Conservation (phyloP, 768 basidiomycete species). For the Suillus discolor region DNA sequence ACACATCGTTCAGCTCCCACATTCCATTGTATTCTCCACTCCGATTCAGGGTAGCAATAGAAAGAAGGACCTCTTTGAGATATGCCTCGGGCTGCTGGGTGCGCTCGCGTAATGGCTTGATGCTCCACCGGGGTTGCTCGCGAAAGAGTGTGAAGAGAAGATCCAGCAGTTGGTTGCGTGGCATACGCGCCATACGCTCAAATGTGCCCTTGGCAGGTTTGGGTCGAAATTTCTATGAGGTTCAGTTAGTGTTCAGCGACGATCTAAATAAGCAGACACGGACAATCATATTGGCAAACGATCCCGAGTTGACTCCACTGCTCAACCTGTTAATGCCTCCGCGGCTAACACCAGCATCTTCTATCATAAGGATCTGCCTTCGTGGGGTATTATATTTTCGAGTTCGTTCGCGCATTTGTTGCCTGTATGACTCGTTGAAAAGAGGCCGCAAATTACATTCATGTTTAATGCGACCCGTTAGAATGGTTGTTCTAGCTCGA, state of each 20-base stretch:
- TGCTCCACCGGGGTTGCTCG: slow-evolving; percentile 79
- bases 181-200: slow-evolving; percentile 92
- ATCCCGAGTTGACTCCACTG: slow-evolving; percentile 64
- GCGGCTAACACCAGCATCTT: slow-evolving; percentile 65
- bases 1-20: slow-evolving; percentile 80
- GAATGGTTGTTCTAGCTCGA: slow-evolving; percentile 73
- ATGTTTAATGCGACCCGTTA: slow-evolving; percentile 81
- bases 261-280: slow-evolving; percentile 30
- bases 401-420: slow-evolving; percentile 71
- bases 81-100: slow-evolving; percentile 88
- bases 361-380: slow-evolving; percentile 72
- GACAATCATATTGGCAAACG: slow-evolving; percentile 71
- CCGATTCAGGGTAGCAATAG: slow-evolving; percentile 76
- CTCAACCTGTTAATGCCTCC: slow-evolving; percentile 79
- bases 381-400: slow-evolving; percentile 65
- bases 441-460: slow-evolving; percentile 74
- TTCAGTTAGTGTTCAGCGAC: slow-evolving; percentile 10
- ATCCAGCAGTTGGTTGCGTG: slow-evolving; percentile 85
- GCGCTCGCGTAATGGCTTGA: slow-evolving; percentile 73
- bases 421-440: slow-evolving; percentile 67
- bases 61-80: slow-evolving; percentile 78
- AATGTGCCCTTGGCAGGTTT: slow-evolving; percentile 71
- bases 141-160: slow-evolving; percentile 78
- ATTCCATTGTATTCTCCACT: slow-evolving; percentile 80
- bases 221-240: slow-evolving; percentile 57